phyloP scores from a whole-genome alignment of 371 early-diverging fungal genomes.

The Capniomyces stellatus region DNA sequence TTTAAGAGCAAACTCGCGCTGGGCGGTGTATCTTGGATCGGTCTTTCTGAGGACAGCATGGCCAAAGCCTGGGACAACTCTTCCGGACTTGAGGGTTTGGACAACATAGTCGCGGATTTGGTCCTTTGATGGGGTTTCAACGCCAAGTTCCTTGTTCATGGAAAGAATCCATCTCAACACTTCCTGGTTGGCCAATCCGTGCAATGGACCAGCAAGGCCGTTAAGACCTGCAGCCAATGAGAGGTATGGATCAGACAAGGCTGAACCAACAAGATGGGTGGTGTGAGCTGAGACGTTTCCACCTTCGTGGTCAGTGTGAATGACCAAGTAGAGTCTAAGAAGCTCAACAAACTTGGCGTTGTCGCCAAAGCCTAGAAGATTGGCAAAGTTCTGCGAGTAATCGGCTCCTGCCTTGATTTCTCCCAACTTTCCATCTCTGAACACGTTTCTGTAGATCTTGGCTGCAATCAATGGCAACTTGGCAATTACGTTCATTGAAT shows the following conservation, averaged over 20 bases:
- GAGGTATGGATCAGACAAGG: constrained; percentile 95
- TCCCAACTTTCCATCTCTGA: constrained; percentile 86
- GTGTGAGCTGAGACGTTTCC: constrained; percentile 94
- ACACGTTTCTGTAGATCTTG: constrained; percentile 96
- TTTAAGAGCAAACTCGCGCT: constrained; percentile 97
- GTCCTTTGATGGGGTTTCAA: constrained; percentile 68
- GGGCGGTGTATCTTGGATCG: constrained; percentile 95
- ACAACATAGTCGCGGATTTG: constrained; percentile 90
- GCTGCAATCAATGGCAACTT: constrained; percentile 92
- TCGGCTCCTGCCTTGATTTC: constrained; percentile 67
- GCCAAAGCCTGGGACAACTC: constrained; percentile 96
- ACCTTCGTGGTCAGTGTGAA: constrained; percentile 99
- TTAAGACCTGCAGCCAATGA: constrained; percentile 93
- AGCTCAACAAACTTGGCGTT: constrained; percentile 84
- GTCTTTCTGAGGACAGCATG: constrained; percentile 97
- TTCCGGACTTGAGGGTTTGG: constrained; percentile 86
- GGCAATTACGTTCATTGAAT: constrained; percentile 94
- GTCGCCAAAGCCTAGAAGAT: constrained; percentile 75
- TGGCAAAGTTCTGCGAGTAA: constrained; percentile 89
- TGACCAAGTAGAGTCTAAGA: constrained; percentile 95
- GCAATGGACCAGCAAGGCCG: constrained; percentile 97
- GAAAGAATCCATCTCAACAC: constrained; percentile 93
- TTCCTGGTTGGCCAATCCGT: constrained; percentile 99
- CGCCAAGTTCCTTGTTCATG: constrained; percentile 73
- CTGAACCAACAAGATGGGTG: constrained; percentile 90